phyloP scores from a whole-genome alignment of 2,329 filamentous ascomycete genomes.

The Colletotrichum incanum region DNA sequence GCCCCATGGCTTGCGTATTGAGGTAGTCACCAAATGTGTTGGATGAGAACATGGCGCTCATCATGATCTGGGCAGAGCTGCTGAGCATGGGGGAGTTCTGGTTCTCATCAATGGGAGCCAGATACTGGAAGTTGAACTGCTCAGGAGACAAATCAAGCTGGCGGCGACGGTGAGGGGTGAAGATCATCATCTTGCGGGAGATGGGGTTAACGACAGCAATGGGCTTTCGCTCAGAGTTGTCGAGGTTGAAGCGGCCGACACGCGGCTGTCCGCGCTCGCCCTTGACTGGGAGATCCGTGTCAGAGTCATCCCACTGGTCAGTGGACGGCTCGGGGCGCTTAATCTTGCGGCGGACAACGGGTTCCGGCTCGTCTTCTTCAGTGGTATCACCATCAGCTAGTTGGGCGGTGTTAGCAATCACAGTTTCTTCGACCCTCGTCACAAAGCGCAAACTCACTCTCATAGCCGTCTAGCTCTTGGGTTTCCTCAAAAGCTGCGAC shows the following conservation, averaged over 20 bases:
- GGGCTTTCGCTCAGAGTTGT: slow-evolving; percentile 69
- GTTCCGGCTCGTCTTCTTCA: slow-evolving; percentile 71
- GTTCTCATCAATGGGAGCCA: slow-evolving; percentile 52
- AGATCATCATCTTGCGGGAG: slow-evolving; percentile 75
- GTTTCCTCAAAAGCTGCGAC: slow-evolving; percentile 54
- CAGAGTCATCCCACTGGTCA: slow-evolving; percentile 58
- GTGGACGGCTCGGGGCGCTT: slow-evolving; percentile 56
- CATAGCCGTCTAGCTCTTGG: slow-evolving; percentile 70
- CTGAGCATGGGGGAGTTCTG: slow-evolving; percentile 72
- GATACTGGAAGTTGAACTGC: slow-evolving; percentile 66
- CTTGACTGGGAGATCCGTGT: slow-evolving; percentile 65
- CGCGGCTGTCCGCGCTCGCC: slow-evolving; percentile 68
- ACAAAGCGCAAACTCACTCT: slow-evolving; percentile 65
- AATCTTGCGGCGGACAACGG: slow-evolving; percentile 64
- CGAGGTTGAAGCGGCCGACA: slow-evolving; percentile 68
- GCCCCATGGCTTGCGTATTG: slow-evolving; percentile 78
- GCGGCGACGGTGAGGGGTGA: slow-evolving; percentile 67
- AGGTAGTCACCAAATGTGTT: slow-evolving; percentile 71
- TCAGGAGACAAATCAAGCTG: slow-evolving; percentile 69
- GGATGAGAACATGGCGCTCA: slow-evolving; percentile 78
- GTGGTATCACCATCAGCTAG: slow-evolving; percentile 75
- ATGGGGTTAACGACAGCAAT: slow-evolving; percentile 72
- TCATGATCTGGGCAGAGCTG: slow-evolving; percentile 83
- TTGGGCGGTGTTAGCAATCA: slow-evolving; percentile 40
- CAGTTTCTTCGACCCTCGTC: background rate